Evolutionary conservation across 768 basidiomycete genomes (phyloP).

Genomic region (Fistulinella prunicolor): DNA sequence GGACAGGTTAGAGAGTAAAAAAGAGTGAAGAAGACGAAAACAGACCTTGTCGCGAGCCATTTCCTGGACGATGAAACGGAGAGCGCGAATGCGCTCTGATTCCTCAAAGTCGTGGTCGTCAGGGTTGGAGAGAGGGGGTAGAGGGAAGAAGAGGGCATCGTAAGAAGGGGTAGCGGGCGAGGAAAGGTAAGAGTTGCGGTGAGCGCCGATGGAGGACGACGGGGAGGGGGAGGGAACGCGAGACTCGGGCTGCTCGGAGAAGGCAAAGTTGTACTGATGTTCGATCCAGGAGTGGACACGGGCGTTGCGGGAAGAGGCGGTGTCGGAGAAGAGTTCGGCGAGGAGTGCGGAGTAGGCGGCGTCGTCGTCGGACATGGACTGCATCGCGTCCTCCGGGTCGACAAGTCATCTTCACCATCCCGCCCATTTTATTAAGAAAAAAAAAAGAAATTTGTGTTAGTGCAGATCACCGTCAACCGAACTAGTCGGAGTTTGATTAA

Average conservation of each 20-base stretch:
- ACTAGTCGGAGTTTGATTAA: neutral
- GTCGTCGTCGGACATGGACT: constrained; percentile 32
- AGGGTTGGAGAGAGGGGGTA: constrained; percentile 2
- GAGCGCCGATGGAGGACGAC: constrained; percentile 31
- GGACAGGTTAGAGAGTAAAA: neutral
- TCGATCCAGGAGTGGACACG: constrained; percentile 35
- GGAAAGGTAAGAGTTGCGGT: constrained; percentile 10
- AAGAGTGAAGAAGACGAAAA: fast-evolving
- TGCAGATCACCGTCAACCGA: neutral
- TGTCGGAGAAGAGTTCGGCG: constrained; percentile 26
- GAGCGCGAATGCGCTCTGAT: constrained; percentile 33
- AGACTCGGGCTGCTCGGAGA: constrained; percentile 24
- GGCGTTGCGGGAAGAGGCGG: constrained; percentile 22
- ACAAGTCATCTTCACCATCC: neutral
- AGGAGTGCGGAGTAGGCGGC: constrained; percentile 29
- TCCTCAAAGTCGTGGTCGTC: constrained; percentile 22
- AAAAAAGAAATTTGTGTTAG: neutral
- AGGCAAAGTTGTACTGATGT: constrained; percentile 35
- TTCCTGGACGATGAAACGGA: constrained; percentile 36
- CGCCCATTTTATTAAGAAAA: neutral
- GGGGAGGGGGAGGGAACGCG: constrained; percentile 28
- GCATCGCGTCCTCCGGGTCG: constrained; percentile 2
- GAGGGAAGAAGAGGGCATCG: constrained; percentile 36
- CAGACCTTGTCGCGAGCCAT: constrained; percentile 28
- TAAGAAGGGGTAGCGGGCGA: constrained; percentile 22